phyloP scores from a whole-genome alignment of 257 asterid genomes.

The Lantana camara region DNA sequence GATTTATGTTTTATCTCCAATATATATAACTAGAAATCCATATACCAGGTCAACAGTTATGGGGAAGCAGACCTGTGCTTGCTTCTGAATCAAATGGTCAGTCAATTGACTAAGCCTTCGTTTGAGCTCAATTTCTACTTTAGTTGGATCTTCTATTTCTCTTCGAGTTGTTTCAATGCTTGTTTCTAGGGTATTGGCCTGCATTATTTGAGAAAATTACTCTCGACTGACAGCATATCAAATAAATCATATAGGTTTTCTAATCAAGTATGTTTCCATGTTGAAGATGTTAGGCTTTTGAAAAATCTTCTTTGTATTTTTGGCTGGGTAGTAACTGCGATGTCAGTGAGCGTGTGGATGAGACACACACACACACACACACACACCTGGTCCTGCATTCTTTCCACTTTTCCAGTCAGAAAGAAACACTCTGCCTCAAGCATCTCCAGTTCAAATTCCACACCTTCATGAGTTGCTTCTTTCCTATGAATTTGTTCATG shows the following conservation, averaged over 20 bases:
- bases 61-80: constrained; percentile 74
- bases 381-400: constrained; percentile 82
- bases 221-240: constrained; percentile 12
- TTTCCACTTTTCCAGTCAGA: constrained; percentile 71
- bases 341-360: background rate
- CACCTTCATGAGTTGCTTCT: constrained; percentile 79
- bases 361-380: no score
- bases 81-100: constrained; percentile 91
- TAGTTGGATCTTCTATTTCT: constrained; percentile 71
- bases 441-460: constrained; percentile 76
- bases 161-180: constrained; percentile 65
- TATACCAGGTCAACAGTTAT: constrained; percentile 8
- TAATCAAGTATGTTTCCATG: background rate
- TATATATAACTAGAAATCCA: constrained; percentile 7
- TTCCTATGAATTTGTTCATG: constrained; percentile 66
- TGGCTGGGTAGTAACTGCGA: background rate
- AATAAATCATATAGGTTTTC: background rate
- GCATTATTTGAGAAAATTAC: constrained; percentile 24
- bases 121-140: constrained; percentile 91
- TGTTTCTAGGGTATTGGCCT: constrained; percentile 75
- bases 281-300: background rate
- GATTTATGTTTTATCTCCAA: constrained; percentile 1
- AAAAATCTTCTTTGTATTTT: background rate
- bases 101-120: constrained; percentile 88
- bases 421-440: constrained; percentile 84